Evolutionary conservation across 768 basidiomycete genomes (phyloP).

Genomic region (Clitopilus hobsonii): DNA sequence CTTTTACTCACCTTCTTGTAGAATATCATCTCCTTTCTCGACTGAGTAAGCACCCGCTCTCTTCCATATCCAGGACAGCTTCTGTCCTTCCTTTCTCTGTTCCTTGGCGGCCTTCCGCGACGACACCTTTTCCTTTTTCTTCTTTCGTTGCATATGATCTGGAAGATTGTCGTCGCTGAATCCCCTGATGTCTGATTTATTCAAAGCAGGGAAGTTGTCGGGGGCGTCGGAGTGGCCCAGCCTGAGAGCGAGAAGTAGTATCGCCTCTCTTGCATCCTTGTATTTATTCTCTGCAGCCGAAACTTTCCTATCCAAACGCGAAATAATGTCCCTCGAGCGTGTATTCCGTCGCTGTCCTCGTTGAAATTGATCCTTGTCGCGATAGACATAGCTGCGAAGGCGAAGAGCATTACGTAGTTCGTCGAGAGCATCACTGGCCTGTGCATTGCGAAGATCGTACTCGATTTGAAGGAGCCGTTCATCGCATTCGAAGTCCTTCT

Average conservation of each 20-base stretch:
- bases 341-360: constrained; percentile 10
- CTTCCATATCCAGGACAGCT: constrained; percentile 10
- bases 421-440: constrained; percentile 10
- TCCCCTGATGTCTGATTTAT: background rate
- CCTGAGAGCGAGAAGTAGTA: background rate
- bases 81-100: background rate
- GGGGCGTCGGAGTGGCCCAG: constrained; percentile 1
- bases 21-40: background rate
- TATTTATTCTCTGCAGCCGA: constrained; percentile 5
- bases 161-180: background rate
- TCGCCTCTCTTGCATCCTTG: constrained; percentile 1
- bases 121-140: no score
- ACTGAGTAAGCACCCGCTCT: background rate
- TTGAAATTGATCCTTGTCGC: constrained; percentile 10
- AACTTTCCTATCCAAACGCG: constrained; percentile 4
- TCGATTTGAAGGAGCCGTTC: background rate
- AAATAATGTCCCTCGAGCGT: constrained; percentile 6
- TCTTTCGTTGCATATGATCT: background rate
- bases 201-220: background rate
- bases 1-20: constrained; percentile 11
- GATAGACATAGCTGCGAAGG: constrained; percentile 5
- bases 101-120: background rate
- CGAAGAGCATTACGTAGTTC: constrained; percentile 9
- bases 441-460: constrained; percentile 7
- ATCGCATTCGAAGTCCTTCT: background rate